These are phyloP conservation scores for Entomortierella lignicola DNA, from an alignment of 192 early-diverging fungal genomes.

Conservation along the genomic window DNA sequence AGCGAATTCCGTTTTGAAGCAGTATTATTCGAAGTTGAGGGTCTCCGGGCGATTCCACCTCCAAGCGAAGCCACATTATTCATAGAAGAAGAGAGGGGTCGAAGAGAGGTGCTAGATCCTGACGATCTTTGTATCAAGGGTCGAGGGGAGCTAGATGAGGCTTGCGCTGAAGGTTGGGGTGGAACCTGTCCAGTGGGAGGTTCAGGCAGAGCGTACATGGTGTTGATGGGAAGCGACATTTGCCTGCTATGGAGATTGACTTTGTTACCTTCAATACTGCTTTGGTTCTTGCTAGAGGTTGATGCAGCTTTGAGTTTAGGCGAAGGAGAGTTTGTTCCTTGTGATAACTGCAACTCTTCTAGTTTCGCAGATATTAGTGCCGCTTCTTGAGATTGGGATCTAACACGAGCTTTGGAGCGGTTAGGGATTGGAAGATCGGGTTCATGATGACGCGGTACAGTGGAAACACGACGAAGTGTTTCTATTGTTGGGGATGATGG, in stretches of 20 bases:
- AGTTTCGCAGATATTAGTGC: constrained; percentile 11
- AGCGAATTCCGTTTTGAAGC: constrained; percentile 19
- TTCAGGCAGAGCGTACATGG: constrained; percentile 32
- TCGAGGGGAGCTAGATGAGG: neutral
- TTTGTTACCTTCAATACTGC: neutral
- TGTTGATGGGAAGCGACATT: constrained; percentile 46
- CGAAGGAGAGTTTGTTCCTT: constrained; percentile 7
- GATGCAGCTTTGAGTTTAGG: constrained; percentile 10
- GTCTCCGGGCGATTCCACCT: constrained; percentile 32
- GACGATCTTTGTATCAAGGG: constrained; percentile 6
- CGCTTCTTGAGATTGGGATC: constrained; percentile 44
- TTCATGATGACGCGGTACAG: constrained; percentile 20
- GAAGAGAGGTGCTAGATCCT: constrained; percentile 12
- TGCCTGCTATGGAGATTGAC: neutral
- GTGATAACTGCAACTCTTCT: neutral
- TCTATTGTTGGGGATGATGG: neutral
- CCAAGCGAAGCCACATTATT: constrained; percentile 30
- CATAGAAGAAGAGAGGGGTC: constrained; percentile 28
- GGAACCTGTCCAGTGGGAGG: constrained; percentile 37
- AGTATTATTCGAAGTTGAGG: constrained; percentile 9
- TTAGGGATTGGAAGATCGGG: constrained; percentile 24
- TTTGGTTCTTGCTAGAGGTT: constrained; percentile 1
- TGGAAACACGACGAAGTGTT: neutral
- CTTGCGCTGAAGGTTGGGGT: constrained; percentile 4
- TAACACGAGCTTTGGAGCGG: constrained; percentile 15